A percentile compares a stretch with the other conserved stretches of the same genome.
Evolutionary conservation across 2,329 filamentous ascomycete genomes (phyloP).

Genomic region (Claviceps maximensis): DNA sequence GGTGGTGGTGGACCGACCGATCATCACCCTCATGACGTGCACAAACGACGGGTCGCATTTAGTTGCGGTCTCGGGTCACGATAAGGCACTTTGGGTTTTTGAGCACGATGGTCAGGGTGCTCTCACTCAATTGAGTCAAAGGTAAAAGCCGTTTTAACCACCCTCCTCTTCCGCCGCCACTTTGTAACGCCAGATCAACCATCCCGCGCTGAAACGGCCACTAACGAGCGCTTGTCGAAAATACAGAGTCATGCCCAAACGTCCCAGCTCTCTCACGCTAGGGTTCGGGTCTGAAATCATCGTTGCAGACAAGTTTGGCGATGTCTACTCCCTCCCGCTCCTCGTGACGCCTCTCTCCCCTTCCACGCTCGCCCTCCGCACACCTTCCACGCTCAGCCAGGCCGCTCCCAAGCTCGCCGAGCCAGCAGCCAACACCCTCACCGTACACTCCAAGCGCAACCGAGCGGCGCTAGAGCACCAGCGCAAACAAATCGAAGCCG

Average conservation of each 20-base stretch:
- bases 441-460: slow-evolving; percentile 53
- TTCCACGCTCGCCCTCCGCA: slow-evolving; percentile 6
- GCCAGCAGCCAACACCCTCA: slow-evolving; percentile 43
- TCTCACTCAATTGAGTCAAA: slow-evolving; percentile 55
- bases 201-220: no score
- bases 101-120: slow-evolving; percentile 46
- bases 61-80: slow-evolving; percentile 72
- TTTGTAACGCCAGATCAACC: background rate
- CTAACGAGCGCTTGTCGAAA: background rate
- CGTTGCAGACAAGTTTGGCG: slow-evolving; percentile 88
- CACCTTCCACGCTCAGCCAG: background rate
- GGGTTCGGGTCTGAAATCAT: slow-evolving; percentile 62
- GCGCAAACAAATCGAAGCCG: slow-evolving; percentile 29
- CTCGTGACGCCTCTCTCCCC: slow-evolving; percentile 12
- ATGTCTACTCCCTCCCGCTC: slow-evolving; percentile 81
- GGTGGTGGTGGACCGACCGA: slow-evolving; percentile 38
- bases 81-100: slow-evolving; percentile 83
- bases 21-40: slow-evolving; percentile 54
- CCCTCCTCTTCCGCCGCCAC: no score
- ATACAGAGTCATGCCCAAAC: slow-evolving; percentile 70
- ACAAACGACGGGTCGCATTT: slow-evolving; percentile 55
- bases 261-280: slow-evolving; percentile 63
- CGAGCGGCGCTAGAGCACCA: slow-evolving; percentile 47
- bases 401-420: slow-evolving; percentile 20
- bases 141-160: slow-evolving; percentile 32